Evolutionary conservation across 805 yeast species (phyloP).

Genomic region (Brettanomyces nanus): DNA sequence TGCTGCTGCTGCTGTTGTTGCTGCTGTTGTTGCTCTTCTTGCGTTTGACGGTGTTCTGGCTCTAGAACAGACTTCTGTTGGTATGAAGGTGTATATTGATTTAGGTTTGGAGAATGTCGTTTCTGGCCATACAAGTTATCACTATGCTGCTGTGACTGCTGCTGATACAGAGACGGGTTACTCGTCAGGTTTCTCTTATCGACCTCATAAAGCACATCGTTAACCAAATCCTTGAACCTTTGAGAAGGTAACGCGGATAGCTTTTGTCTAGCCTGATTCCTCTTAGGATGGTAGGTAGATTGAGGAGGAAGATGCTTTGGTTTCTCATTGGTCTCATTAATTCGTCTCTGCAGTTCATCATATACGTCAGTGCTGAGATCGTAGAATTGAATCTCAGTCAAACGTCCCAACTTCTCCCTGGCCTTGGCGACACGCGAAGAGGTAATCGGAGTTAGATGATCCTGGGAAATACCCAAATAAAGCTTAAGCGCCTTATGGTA

Average conservation of each 20-base stretch:
- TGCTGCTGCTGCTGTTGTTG: background rate
- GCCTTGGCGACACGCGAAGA: constrained; percentile 71
- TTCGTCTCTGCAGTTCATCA: constrained; percentile 83
- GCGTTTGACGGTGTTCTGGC: no score
- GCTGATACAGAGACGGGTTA: constrained; percentile 4
- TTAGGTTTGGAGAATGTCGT: background rate
- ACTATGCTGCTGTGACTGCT: background rate
- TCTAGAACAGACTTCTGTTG: background rate
- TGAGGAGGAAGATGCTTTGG: constrained; percentile 71
- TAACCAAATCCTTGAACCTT: constrained; percentile 82
- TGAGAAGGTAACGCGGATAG: constrained; percentile 74
- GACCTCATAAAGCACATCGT: constrained; percentile 82
- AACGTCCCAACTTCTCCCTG: constrained; percentile 71
- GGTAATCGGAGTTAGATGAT: constrained; percentile 32
- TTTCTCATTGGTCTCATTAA: constrained; percentile 39
- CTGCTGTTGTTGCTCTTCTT: background rate
- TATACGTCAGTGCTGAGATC: constrained; percentile 92
- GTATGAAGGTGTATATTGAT: background rate
- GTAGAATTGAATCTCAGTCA: constrained; percentile 73
- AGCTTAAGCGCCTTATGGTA: constrained; percentile 43
- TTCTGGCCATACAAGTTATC: constrained; percentile 1
- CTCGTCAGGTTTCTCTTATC: constrained; percentile 36
- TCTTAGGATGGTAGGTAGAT: constrained; percentile 75
- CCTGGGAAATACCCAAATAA: constrained; percentile 43
- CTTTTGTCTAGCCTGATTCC: constrained; percentile 93